These are phyloP conservation scores for Candida maris DNA, from an alignment of 805 yeast species.

Conservation along the genomic window DNA sequence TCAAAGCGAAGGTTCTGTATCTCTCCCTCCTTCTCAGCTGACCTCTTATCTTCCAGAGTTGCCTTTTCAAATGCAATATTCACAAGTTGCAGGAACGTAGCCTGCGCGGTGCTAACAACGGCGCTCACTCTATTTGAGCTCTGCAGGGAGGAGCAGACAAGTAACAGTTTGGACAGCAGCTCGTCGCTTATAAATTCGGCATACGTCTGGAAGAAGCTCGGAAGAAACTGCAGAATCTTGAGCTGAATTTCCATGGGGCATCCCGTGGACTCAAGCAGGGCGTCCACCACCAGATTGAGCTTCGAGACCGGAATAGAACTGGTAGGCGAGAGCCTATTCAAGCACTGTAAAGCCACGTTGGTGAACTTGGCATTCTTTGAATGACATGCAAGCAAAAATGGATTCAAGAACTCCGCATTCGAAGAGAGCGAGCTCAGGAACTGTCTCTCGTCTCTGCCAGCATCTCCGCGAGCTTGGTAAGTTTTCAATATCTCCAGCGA, in stretches of 20 bases:
- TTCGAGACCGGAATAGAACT: conserved; percentile 52
- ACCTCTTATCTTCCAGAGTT: conserved; percentile 35
- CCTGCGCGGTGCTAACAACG: conserved; percentile 87
- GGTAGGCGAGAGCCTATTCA: conserved; percentile 57
- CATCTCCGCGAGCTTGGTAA: conserved; percentile 16
- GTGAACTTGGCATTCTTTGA: conserved; percentile 73
- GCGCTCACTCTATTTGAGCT: conserved; percentile 65
- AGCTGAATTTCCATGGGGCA: conserved; percentile 80
- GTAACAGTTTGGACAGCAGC: conserved; percentile 53
- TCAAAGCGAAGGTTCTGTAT: conserved; percentile 19
- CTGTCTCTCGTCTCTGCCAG: conserved; percentile 13
- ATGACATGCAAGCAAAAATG: conserved; percentile 69
- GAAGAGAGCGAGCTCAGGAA: conserved; percentile 32
- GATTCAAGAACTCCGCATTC: conserved; percentile 55
- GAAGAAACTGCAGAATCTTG: conserved; percentile 79
- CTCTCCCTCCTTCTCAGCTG: conserved; percentile 20
- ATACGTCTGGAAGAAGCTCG: conserved; percentile 67
- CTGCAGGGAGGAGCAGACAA: conserved; percentile 71
- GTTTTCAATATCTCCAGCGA: conserved; percentile 45
- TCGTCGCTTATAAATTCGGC: conserved; percentile 51
- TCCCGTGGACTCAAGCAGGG: conserved; percentile 69
- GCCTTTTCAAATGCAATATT: conserved; percentile 73
- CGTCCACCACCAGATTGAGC: conserved; percentile 55
- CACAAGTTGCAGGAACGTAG: conserved; percentile 84
- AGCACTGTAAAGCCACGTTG: conserved; percentile 65